Conservation (phyloP, 1,284 basidiomycete genomes). For the Hemileia vastatrix region DNA sequence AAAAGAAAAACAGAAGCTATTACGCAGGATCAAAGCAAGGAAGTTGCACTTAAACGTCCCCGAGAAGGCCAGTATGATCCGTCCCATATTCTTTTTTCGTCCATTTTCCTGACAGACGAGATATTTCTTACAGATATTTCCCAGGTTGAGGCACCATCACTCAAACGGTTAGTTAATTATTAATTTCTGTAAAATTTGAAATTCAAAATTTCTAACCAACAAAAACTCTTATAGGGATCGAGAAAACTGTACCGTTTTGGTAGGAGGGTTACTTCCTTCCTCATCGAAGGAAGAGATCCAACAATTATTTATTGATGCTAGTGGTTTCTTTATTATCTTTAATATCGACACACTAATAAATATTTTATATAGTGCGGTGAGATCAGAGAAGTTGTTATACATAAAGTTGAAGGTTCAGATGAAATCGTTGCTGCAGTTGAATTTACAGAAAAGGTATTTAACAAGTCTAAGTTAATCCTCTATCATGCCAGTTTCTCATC, state of each 20-base stretch:
- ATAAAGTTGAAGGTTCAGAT: constrained; percentile 44
- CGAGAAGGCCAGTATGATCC: constrained; percentile 1
- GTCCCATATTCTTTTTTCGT: not conserved
- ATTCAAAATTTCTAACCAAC: too few species aligned
- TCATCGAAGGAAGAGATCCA: constrained; percentile 59
- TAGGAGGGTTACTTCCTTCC: constrained; percentile 58
- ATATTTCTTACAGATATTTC: not conserved
- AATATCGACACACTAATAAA: not conserved
- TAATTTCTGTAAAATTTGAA: too few species aligned
- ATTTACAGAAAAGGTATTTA: constrained; percentile 57
- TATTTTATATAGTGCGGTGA: constrained; percentile 59
- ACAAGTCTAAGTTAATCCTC: not conserved
- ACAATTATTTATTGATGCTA: constrained; percentile 70
- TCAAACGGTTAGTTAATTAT: not conserved
- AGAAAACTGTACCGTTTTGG: constrained; percentile 85
- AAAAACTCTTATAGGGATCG: constrained; percentile 59
- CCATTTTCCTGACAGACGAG: not conserved
- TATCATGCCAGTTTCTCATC: not conserved
- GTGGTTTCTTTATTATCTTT: constrained; percentile 39
- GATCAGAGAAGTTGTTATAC: constrained; percentile 70
- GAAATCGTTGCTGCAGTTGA: constrained; percentile 66
- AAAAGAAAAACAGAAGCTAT: constrained; percentile 17
- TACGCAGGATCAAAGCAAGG: not conserved
- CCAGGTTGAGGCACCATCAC: not conserved
- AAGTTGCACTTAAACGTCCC: constrained; percentile 5